Percentiles rank a stretch among this genome's conserved stretches.
Conservation (phyloP, 2,329 filamentous ascomycete genomes). For the Paraphaeosphaeria minitans region DNA sequence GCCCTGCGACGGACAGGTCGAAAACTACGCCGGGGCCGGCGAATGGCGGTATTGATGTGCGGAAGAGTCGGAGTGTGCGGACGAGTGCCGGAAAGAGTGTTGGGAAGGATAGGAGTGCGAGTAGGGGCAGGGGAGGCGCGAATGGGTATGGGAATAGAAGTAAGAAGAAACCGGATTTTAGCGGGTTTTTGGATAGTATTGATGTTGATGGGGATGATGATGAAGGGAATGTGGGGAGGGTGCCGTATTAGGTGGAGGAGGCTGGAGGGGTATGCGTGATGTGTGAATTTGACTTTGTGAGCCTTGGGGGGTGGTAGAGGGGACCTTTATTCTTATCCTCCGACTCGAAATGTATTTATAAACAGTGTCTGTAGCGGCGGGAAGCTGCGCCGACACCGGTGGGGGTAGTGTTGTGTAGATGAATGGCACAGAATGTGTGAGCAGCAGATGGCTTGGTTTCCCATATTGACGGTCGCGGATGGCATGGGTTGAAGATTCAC, state of each 20-base stretch:
- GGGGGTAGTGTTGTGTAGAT: too few species aligned
- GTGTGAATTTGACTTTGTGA: too few species aligned
- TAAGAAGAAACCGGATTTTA: constrained; percentile 35
- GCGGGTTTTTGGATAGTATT: constrained; percentile 43
- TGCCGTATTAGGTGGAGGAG: constrained; percentile 30
- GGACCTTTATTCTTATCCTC: too few species aligned
- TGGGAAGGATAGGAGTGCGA: constrained; percentile 21
- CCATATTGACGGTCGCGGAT: too few species aligned
- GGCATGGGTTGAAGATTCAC: neutral
- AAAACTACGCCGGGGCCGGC: constrained; percentile 29
- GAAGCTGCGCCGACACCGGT: too few species aligned
- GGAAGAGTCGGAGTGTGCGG: constrained; percentile 32
- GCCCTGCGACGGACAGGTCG: constrained; percentile 19
- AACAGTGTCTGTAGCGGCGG: too few species aligned
- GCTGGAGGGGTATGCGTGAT: too few species aligned
- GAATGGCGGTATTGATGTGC: constrained; percentile 18
- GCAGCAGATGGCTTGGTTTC: too few species aligned
- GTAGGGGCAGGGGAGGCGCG: constrained; percentile 13
- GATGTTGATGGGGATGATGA: constrained; percentile 37
- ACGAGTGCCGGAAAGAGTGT: constrained; percentile 17
- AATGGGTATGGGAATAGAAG: constrained; percentile 6
- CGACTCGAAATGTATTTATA: too few species aligned
- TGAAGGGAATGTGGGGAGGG: constrained; percentile 27
- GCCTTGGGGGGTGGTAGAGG: too few species aligned
- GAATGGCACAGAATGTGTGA: too few species aligned